phyloP scores from a whole-genome alignment of 768 basidiomycete genomes.

The Tylopilus felleus region DNA sequence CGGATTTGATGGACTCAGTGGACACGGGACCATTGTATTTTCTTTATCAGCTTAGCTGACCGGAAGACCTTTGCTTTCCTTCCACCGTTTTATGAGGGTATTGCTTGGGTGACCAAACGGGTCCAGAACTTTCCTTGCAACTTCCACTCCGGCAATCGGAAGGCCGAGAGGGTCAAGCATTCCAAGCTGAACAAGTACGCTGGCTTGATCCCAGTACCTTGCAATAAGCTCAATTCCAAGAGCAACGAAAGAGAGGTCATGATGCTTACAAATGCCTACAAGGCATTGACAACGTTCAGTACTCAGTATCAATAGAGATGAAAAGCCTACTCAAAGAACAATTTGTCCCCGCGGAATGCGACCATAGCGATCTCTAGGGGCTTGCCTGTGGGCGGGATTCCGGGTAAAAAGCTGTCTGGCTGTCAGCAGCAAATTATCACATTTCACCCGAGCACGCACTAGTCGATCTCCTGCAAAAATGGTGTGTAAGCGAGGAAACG shows the following conservation, averaged over 20 bases:
- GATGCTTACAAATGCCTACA: conserved; percentile 19
- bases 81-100: conserved; percentile 35
- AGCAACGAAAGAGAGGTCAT: not conserved
- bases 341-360: conserved; percentile 40
- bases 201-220: conserved; percentile 52
- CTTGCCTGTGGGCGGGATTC: conserved; percentile 37
- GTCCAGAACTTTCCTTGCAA: conserved; percentile 39
- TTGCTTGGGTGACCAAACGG: conserved; percentile 42
- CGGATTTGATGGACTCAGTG: not conserved
- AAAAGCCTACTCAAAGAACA: conserved; percentile 41
- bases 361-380: conserved; percentile 37
- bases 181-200: conserved; percentile 41
- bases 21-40: not conserved
- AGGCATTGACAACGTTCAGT: not conserved
- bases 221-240: not conserved
- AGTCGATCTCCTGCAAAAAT: conserved; percentile 38
- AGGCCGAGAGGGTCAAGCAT: conserved; percentile 31
- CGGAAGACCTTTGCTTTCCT: conserved; percentile 35
- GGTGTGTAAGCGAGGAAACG: not conserved
- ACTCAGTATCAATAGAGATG: too few relatives aligned
- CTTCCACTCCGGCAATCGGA: conserved; percentile 40
- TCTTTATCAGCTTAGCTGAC: conserved; percentile 17
- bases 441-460: conserved; percentile 23
- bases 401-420: conserved; percentile 27
- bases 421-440: conserved; percentile 4